Evolutionary conservation across 192 early-diverging fungal species (phyloP).

Genomic region (Coemansia sp.): DNA sequence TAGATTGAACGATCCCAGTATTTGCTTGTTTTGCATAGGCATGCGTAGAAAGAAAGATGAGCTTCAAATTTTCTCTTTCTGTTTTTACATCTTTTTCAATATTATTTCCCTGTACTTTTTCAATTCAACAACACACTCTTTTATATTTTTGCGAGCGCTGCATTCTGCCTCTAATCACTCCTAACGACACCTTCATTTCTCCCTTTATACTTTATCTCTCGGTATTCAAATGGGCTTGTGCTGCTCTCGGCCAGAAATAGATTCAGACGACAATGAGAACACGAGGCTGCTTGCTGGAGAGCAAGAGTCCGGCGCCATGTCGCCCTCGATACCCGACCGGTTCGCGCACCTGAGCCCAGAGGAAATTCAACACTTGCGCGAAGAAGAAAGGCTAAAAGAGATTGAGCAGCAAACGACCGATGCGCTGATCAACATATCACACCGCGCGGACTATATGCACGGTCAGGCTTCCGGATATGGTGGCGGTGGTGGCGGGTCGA

Average conservation of each 20-base stretch:
- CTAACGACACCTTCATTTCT: neutral
- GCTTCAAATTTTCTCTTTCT: too few relatives aligned
- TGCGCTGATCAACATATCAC: slow-evolving; percentile 47
- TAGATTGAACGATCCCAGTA: too few relatives aligned
- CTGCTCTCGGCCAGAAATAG: slow-evolving; percentile 32
- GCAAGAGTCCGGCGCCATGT: slow-evolving; percentile 5
- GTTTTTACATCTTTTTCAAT: too few relatives aligned
- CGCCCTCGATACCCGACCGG: slow-evolving; percentile 25
- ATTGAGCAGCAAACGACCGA: slow-evolving; percentile 43
- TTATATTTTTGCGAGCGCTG: neutral
- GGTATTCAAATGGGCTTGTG: slow-evolving; percentile 34
- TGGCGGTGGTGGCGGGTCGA: slow-evolving; percentile 14
- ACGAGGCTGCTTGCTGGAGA: slow-evolving; percentile 31
- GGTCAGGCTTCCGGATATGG: slow-evolving; percentile 18
- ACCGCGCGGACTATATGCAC: slow-evolving; percentile 25
- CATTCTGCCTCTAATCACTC: neutral
- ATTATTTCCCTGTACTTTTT: too few relatives aligned
- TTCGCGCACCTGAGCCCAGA: slow-evolving; percentile 37
- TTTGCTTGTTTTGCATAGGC: too few relatives aligned
- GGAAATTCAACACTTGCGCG: slow-evolving; percentile 26
- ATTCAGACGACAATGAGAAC: slow-evolving; percentile 38
- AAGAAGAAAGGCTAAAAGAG: slow-evolving; percentile 40
- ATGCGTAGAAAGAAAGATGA: too few relatives aligned
- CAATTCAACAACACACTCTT: too few relatives aligned
- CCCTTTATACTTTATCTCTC: slow-evolving; percentile 1